These are phyloP conservation scores for Staphylotrichum longicolle DNA, from an alignment of 495 filamentous ascomycete species.

Conservation along the genomic window DNA sequence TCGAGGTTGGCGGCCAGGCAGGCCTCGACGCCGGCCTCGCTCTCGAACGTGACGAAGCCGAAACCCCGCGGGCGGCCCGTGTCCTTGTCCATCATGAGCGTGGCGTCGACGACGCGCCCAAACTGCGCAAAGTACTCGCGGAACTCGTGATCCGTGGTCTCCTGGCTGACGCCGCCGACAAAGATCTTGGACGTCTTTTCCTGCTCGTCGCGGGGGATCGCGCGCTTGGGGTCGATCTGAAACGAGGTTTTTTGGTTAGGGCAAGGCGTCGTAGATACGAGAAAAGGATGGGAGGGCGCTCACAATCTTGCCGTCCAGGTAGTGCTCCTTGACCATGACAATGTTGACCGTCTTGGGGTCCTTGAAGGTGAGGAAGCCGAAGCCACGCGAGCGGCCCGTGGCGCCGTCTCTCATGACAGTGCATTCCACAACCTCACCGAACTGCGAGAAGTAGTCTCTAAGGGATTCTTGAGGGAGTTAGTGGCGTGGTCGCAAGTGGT, in stretches of 20 bases:
- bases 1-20: slow-evolving; percentile 76
- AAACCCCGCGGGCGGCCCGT: slow-evolving; percentile 93
- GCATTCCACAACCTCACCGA: slow-evolving; percentile 94
- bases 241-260: slow-evolving; percentile 17
- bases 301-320: slow-evolving; percentile 97
- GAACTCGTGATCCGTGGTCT: slow-evolving; percentile 93
- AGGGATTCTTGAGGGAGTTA: slow-evolving; percentile 68
- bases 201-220: slow-evolving; percentile 96
- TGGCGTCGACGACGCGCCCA: slow-evolving; percentile 92
- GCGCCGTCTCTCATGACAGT: slow-evolving; percentile 97
- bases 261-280: background rate
- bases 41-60: slow-evolving; percentile 98
- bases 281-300: slow-evolving; percentile 35
- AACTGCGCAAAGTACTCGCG: slow-evolving; percentile 95
- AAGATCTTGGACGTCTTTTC: slow-evolving; percentile 98
- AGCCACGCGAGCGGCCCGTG: slow-evolving; percentile 89
- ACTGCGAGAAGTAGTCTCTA: slow-evolving; percentile 98
- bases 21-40: slow-evolving; percentile 89
- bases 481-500: background rate
- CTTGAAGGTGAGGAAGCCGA: slow-evolving; percentile 96
- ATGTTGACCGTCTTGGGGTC: slow-evolving; percentile 97
- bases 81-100: slow-evolving; percentile 99
- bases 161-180: slow-evolving; percentile 95
- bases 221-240: slow-evolving; percentile 96
- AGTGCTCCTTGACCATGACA: slow-evolving; percentile 99